phyloP scores from a whole-genome alignment of 768 basidiomycete genomes.

The Boletus patriciae region DNA sequence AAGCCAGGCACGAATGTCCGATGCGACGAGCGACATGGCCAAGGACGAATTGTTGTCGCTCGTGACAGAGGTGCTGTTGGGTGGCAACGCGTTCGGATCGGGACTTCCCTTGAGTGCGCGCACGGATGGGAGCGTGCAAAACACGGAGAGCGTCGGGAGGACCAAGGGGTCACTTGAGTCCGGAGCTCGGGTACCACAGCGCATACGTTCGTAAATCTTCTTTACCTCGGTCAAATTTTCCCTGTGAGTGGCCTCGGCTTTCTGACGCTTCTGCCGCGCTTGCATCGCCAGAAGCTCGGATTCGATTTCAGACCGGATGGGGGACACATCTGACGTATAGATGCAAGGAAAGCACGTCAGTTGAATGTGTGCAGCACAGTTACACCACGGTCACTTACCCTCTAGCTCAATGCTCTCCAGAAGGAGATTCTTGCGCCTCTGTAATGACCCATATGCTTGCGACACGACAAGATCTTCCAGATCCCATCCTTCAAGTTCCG shows the following conservation, averaged over 20 bases:
- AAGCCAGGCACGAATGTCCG: constrained; percentile 52
- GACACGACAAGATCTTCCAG: constrained; percentile 41
- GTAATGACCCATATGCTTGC: constrained; percentile 41
- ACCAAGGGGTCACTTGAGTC: constrained; percentile 6
- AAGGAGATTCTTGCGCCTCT: constrained; percentile 37
- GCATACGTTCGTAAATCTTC: constrained; percentile 47
- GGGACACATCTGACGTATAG: constrained; percentile 18
- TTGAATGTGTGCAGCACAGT: neutral
- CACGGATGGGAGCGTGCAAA: constrained; percentile 51
- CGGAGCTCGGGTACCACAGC: constrained; percentile 25
- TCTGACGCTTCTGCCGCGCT: constrained; percentile 28
- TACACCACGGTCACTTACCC: constrained; percentile 34
- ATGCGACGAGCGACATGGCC: constrained; percentile 38
- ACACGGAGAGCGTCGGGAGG: constrained; percentile 49
- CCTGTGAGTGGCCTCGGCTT: constrained; percentile 28
- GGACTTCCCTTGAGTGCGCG: constrained; percentile 32
- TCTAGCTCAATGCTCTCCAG: constrained; percentile 38
- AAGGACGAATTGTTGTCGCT: constrained; percentile 31
- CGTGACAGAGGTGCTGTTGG: neutral
- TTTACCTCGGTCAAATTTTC: constrained; percentile 37
- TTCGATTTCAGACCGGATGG: constrained; percentile 24
- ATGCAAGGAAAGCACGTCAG: neutral
- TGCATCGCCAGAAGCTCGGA: constrained; percentile 29
- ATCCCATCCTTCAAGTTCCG: constrained; percentile 44
- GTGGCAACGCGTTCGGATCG: constrained; percentile 6